Evolutionary conservation across 352 stramenopile species (phyloP), one percentile per base, ranked within the genome.

Genomic region (Phytophthora ohioensis): DNA sequence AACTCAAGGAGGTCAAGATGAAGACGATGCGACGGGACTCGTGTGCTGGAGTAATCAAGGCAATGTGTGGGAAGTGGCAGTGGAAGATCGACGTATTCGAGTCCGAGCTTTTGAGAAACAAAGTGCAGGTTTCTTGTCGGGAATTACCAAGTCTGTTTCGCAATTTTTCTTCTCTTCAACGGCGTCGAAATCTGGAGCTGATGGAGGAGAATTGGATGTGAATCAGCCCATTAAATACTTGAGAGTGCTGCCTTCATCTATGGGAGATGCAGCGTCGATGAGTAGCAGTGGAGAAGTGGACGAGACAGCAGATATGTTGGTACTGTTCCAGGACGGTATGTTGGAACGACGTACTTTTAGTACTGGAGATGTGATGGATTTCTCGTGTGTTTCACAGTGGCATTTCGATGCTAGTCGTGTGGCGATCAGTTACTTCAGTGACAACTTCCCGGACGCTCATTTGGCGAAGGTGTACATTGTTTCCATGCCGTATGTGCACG

Each of bases 11-110:
- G 39, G 39, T 4, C 57, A 71, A 8, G 65, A 72, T 7, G 47
- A 62, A 2, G 66, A 69, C 2, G 75, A 86, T 52, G 63, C 75
- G 2, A 84, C 75, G 35, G 85, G 85, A 58, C 54, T 94, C n/a
- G 42, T 94, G 43, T 94, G 87, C 73, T 94, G 87, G 87, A 92
- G 83, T 67, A 91, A 90, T 57, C 69, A 88, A 30, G 87, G 87
- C 11, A 92, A 86, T 64, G 73, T 94, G 32, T 94, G 87, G 87
- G 87, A 94, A 54, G 73, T 94, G 11, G 85, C 85, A 21, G 85
- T 94, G 48, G 87, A 94, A 34, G 85, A 94, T 64, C 80, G 85
- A 27, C 83, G 87, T n/a, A 87, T 94, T 61, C 87, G 87, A 47
- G 84, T 93, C 34, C 83, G 87, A 27, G 69, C 79, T 17, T 91